Evolutionary conservation across 805 yeast genomes (phyloP), one percentile per base, ranked within the genome.

Genomic region (Schwanniomyces occidentalis): DNA sequence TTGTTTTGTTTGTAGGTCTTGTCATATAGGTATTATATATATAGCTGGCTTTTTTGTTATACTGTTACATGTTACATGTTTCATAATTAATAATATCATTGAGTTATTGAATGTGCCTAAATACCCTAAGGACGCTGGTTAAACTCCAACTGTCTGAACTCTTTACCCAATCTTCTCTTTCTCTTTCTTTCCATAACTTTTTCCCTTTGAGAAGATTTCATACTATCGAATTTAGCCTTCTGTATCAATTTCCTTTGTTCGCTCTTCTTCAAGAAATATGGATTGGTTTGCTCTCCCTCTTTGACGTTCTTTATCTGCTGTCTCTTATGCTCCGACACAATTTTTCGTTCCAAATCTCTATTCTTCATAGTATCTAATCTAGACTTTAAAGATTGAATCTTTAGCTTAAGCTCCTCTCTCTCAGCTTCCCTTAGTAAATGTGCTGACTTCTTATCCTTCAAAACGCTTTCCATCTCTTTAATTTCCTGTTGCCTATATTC

Each of bases 131-230:
- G 28, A n/a, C 26, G 32, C 15, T 26, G 29, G 16, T 46, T 50
- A 44, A 64, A 67, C 44, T 69, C 73, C 54, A 68, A 60, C 47
- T 66, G 69, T 49, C 69, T 73, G 71, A 88, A 82, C 61, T 86
- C 95, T 63, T 81, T 78, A 57, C 95, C 90, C 63, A 81, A 69
- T 66, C 80, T 78, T 73, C 78, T 83, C 85, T 82, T 85, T 58
- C 91, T 78, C 79, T 82, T 89, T 65, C 91, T 79, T 64, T 85
- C 93, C 78, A 85, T 76, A 24, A 80, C 85, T 73, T 83, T 85
- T 43, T 82, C 89, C 52, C 89, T 73, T 62, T 85, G 90, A 32
- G 67, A 66, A 8, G 79, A 60, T 61, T 75, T 81, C 90, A 85
- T 80, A 39, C 69, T 63, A 31, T 85, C 90, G 58, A 82, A 85